Evolutionary conservation across 108 stramenopile genomes (phyloP), one percentile per base, ranked within the genome.

Genomic region (Skeletonema menzelii): DNA sequence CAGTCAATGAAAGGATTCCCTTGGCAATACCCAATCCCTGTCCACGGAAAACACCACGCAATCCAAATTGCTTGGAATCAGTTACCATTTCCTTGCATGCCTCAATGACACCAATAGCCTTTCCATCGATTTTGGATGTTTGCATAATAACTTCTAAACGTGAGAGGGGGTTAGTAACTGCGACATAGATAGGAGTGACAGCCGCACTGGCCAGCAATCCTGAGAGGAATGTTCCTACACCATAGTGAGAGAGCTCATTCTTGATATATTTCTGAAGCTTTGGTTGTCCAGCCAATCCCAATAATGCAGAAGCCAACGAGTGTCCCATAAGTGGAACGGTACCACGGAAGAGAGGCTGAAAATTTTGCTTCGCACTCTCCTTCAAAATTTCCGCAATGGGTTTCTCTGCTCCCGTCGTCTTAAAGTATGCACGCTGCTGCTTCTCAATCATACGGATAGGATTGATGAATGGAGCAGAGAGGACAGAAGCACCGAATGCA

Each of bases 401-500:
- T 76, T 96, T 96, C 67, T 82, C 77, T 26, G 85, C 82, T 10
- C 95, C 95, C 0, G 95, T 93, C 55, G 84, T 82, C 77, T 93
- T 93, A 77, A 93, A 93, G 82, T 83, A 92, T 42, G 93, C 93
- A 28, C 95, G 90, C 68, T 96, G 95, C 73, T 96, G 95, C 88
- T 96, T 96, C 79, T 96, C 95, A 82, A 96, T 94, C 93, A 96
- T 94, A 26, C 95, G 90, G 64, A 96, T 94, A 46, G 95, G 95
- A 67, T 96, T 96, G 78, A 96, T 96, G 69, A 96, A 96, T 8
- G 91, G 91, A 28, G 95, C 95, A 31, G 82, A 84, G 11, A 92
- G 77, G 58, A 96, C 86, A 19, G 88, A 90, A 13, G 95, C 95
- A 34, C 90, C 92, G 47, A 88, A 89, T 46, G 95, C 95, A 27